Percentiles rank a stretch among this genome's conserved stretches.
These are phyloP conservation scores for Ilex paraguariensis DNA, from an alignment of 305 asterid species.

Conservation along the genomic window DNA sequence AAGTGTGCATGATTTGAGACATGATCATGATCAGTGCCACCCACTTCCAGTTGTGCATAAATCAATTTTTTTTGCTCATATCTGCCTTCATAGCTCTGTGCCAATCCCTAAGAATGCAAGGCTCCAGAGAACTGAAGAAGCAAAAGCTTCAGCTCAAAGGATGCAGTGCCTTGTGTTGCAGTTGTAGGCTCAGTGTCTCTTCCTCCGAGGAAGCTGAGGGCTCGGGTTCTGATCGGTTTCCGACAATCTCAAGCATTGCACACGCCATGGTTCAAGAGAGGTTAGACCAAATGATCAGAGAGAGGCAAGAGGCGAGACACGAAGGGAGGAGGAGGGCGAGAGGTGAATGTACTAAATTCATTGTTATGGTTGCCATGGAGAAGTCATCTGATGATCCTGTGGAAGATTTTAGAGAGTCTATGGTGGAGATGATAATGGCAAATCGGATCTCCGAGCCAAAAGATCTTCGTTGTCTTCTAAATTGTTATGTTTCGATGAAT, in stretches of 20 bases:
- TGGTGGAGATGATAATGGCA: slow-evolving; percentile 50
- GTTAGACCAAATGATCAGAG: slow-evolving; percentile 57
- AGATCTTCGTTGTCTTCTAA: slow-evolving; percentile 58
- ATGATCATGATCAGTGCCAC: slow-evolving; percentile 36
- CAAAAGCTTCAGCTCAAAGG: slow-evolving; percentile 35
- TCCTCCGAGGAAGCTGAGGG: slow-evolving; percentile 45
- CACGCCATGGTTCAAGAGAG: slow-evolving; percentile 79
- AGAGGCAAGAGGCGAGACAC: slow-evolving; percentile 27
- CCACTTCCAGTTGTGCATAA: slow-evolving; percentile 38
- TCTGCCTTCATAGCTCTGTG: slow-evolving; percentile 23
- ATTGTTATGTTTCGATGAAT: slow-evolving; percentile 60
- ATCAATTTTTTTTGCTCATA: slow-evolving; percentile 19
- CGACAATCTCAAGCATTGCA: slow-evolving; percentile 47
- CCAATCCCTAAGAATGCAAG: slow-evolving; percentile 37
- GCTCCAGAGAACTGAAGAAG: slow-evolving; percentile 33
- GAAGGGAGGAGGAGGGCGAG: slow-evolving; percentile 22
- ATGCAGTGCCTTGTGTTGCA: slow-evolving; percentile 51
- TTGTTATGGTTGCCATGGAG: slow-evolving; percentile 70
- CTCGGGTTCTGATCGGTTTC: slow-evolving; percentile 32
- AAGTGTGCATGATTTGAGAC: slow-evolving; percentile 30
- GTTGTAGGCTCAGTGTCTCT: slow-evolving; percentile 55
- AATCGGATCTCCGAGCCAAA: slow-evolving; percentile 41
- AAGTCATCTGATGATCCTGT: slow-evolving; percentile 58
- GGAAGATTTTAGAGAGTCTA: slow-evolving; percentile 65
- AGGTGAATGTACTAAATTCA: slow-evolving; percentile 31